Evolutionary conservation across 768 basidiomycete genomes (phyloP).

Genomic region (Lentinula sp.): DNA sequence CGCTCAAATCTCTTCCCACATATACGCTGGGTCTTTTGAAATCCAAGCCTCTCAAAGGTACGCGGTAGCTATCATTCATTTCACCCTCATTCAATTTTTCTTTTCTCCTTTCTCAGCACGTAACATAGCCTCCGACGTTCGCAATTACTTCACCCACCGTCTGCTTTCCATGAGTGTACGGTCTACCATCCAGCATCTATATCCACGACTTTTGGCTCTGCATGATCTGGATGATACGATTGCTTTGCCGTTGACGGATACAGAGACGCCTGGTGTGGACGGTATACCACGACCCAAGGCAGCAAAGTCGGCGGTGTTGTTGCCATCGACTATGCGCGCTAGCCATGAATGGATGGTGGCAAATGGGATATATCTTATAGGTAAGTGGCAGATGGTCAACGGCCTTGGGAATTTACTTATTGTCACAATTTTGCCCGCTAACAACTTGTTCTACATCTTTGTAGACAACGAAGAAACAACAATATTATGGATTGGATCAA

Average conservation of each 20-base stretch:
- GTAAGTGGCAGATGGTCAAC: conserved; percentile 30
- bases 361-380: conserved; percentile 88
- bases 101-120: conserved; percentile 44
- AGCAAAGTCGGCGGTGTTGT: neutral
- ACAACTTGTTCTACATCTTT: neutral
- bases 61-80: conserved; percentile 7
- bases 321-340: conserved; percentile 77
- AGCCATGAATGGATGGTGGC: conserved; percentile 86
- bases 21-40: conserved; percentile 81
- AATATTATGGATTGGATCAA: conserved; percentile 87
- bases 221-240: conserved; percentile 74
- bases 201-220: conserved; percentile 82
- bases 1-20: conserved; percentile 80
- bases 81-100: neutral
- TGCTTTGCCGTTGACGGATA: conserved; percentile 65
- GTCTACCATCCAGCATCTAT: conserved; percentile 69
- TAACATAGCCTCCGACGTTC: conserved; percentile 89
- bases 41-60: conserved; percentile 91
- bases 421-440: neutral
- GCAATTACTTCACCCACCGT: conserved; percentile 78
- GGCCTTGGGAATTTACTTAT: neutral
- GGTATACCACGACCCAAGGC: neutral
- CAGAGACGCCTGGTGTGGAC: conserved; percentile 28
- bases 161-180: conserved; percentile 68
- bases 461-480: conserved; percentile 84